Percentiles rank a stretch among this genome's conserved stretches.
phyloP scores from a whole-genome alignment of 495 filamentous ascomycete genomes.

The Daldinia vernicosa region DNA sequence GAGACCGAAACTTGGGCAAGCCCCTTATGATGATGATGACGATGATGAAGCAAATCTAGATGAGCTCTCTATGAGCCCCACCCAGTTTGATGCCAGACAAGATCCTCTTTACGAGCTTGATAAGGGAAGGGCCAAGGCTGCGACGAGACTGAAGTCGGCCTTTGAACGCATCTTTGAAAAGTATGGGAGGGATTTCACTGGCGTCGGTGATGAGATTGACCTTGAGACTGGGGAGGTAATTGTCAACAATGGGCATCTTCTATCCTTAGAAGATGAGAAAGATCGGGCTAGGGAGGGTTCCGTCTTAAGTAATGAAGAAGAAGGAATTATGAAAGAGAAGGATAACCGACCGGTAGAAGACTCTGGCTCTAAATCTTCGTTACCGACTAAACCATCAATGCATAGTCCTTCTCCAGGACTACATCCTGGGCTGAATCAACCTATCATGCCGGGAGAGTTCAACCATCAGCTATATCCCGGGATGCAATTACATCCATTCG shows the following conservation, averaged over 20 bases:
- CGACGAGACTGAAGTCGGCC: constrained; percentile 73
- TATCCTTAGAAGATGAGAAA: constrained; percentile 62
- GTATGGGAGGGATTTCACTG: constrained; percentile 83
- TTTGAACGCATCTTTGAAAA: constrained; percentile 91
- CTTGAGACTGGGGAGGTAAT: constrained; percentile 78
- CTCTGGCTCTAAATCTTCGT: constrained; percentile 25
- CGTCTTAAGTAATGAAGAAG: constrained; percentile 37
- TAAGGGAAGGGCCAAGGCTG: constrained; percentile 67
- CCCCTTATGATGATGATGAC: constrained; percentile 47
- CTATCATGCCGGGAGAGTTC: background rate
- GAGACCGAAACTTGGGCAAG: constrained; percentile 58
- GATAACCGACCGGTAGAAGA: background rate
- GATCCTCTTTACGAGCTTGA: constrained; percentile 64
- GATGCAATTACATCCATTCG: constrained; percentile 19
- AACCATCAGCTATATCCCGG: constrained; percentile 20
- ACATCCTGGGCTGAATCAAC: background rate
- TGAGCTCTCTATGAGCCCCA: constrained; percentile 53
- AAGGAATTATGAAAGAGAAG: constrained; percentile 34
- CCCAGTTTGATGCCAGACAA: constrained; percentile 53
- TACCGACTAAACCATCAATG: constrained; percentile 8
- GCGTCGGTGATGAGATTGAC: constrained; percentile 84
- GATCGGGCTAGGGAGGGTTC: constrained; percentile 45
- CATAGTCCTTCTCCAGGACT: background rate
- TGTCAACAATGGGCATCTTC: constrained; percentile 86
- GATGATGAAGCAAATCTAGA: constrained; percentile 54